A percentile compares a stretch with the other conserved stretches of the same genome.
These are phyloP conservation scores for Flaveria trinervia DNA, from an alignment of 129 eudicot genomes.

Conservation along the genomic window DNA sequence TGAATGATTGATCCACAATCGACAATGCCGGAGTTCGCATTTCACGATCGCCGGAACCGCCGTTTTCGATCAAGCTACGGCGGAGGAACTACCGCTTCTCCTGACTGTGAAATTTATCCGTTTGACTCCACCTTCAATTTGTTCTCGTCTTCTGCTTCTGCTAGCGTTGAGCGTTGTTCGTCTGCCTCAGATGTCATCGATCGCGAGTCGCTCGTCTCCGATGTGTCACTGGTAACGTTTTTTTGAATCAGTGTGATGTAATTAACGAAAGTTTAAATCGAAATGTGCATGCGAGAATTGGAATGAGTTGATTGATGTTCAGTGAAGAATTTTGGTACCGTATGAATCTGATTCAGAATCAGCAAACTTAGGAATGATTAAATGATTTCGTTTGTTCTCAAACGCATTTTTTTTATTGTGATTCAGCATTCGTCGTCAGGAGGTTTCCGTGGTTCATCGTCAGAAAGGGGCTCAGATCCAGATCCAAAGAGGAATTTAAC, in stretches of 20 bases:
- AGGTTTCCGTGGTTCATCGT: constrained; percentile 41
- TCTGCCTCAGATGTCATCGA: constrained; percentile 66
- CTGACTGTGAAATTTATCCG: constrained; percentile 59
- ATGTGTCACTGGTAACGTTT: constrained; percentile 37
- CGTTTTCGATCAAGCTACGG: constrained; percentile 33
- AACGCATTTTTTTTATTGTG: constrained; percentile 25
- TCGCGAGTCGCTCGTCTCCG: constrained; percentile 55
- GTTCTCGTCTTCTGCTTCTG: constrained; percentile 85
- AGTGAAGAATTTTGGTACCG: background rate
- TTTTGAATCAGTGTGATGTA: background rate
- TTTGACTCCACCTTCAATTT: constrained; percentile 56
- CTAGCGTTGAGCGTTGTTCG: constrained; percentile 84
- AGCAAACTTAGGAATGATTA: constrained; percentile 13
- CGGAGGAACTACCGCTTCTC: constrained; percentile 38
- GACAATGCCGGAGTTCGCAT: constrained; percentile 57
- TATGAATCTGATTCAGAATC: constrained; percentile 4
- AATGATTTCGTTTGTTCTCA: background rate
- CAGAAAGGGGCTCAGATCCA: constrained; percentile 42
- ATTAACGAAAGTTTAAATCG: background rate
- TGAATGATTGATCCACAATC: background rate
- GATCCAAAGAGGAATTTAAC: constrained; percentile 54
- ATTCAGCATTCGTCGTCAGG: constrained; percentile 62
- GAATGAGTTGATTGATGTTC: constrained; percentile 16
- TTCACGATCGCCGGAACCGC: constrained; percentile 34
- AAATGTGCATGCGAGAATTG: constrained; percentile 13